phyloP scores from a whole-genome alignment of 2,329 filamentous ascomycete species.

The Hyphodiscus sp. region DNA sequence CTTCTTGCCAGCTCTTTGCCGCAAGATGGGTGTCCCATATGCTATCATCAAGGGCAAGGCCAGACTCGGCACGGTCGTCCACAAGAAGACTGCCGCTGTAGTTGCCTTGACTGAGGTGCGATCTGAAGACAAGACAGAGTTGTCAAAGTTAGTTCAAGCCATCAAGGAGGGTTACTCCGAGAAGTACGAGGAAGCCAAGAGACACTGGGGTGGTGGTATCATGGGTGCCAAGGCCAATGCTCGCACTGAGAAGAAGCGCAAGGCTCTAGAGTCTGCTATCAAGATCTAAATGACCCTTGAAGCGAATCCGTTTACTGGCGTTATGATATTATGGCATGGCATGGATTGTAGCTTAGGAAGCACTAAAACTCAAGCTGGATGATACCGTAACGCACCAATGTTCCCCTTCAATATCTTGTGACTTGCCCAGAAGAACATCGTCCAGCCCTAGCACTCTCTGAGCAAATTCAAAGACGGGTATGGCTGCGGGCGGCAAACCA shows the following conservation, averaged over 20 bases:
- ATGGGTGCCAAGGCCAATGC: constrained; percentile 93
- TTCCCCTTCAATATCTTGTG: constrained; percentile 1
- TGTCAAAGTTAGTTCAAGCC: constrained; percentile 90
- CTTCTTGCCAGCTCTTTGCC: constrained; percentile 97
- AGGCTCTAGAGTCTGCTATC: constrained; percentile 89
- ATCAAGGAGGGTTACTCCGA: constrained; percentile 98
- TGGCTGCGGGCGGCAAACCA: too few relatives aligned
- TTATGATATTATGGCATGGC: constrained; percentile 30
- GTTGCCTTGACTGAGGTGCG: constrained; percentile 95
- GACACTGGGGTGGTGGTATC: constrained; percentile 99
- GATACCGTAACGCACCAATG: constrained; percentile 25
- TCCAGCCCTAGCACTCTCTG: too few relatives aligned
- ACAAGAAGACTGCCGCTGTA: constrained; percentile 99
- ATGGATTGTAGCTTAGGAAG: constrained; percentile 26
- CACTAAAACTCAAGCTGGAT: constrained; percentile 29
- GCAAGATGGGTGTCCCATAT: constrained; percentile 99
- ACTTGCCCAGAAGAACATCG: background rate
- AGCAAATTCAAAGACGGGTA: too few relatives aligned
- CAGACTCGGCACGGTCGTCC: constrained; percentile 94
- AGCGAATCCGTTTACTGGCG: constrained; percentile 21
- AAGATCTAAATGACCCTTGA: constrained; percentile 70
- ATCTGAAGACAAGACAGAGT: constrained; percentile 96
- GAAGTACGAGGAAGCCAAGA: constrained; percentile 86
- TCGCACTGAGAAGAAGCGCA: constrained; percentile 60
- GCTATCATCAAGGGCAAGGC: constrained; percentile 99